A percentile compares a stretch with the other conserved stretches of the same genome.
These are phyloP conservation scores for Paraphoma chrysanthemicola DNA, from an alignment of 2,329 filamentous ascomycete genomes.

Conservation along the genomic window DNA sequence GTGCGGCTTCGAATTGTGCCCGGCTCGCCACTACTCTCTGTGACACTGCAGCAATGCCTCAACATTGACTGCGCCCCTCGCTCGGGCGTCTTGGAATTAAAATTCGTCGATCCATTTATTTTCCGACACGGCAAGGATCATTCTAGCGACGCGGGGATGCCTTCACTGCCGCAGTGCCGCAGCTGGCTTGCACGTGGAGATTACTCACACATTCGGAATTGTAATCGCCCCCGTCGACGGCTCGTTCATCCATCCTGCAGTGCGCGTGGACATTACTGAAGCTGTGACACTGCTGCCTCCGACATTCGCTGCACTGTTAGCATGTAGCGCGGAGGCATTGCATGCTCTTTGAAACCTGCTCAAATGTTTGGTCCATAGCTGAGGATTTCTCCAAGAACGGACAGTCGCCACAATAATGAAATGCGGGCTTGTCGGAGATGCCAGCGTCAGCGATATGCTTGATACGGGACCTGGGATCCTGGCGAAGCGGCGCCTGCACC, in stretches of 20 bases:
- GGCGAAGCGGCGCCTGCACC: not conserved
- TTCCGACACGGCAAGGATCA: slow-evolving; percentile 13
- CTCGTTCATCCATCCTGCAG: no score
- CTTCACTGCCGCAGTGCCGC: slow-evolving; percentile 7
- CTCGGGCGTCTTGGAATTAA: not conserved
- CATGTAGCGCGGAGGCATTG: no score
- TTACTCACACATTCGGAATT: not conserved
- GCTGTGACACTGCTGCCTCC: no score
- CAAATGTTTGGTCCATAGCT: no score
- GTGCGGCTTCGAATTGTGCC: not conserved
- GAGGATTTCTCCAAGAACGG: no score
- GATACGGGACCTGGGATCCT: not conserved
- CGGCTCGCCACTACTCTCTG: not conserved
- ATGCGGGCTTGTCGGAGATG: no score
- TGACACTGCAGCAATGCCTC: not conserved
- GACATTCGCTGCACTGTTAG: no score
- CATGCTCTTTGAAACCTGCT: no score
- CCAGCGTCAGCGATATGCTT: slow-evolving; percentile 4
- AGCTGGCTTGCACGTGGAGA: slow-evolving; percentile 6
- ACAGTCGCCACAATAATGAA: no score
- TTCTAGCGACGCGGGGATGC: slow-evolving; percentile 8
- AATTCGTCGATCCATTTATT: not conserved
- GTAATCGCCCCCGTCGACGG: not conserved
- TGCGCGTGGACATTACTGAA: no score
- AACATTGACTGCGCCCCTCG: not conserved